Evolutionary conservation across 108 stramenopile genomes (phyloP).

Genomic region (Mediolabrus comicus): DNA sequence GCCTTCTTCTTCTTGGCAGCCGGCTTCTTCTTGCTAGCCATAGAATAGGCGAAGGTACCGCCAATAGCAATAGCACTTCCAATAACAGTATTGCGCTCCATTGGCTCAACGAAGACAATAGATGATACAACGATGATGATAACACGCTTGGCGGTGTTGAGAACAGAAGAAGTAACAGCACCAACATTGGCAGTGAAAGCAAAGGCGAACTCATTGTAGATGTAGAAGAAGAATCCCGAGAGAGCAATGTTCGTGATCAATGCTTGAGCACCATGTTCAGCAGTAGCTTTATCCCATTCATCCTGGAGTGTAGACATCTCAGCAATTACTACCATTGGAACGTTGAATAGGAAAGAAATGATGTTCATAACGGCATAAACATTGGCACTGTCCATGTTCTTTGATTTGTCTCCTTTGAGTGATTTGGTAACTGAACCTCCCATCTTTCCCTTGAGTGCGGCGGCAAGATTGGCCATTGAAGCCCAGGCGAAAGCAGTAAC

Average conservation of each 20-base stretch:
- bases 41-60: slow-evolving; percentile 82
- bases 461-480: slow-evolving; percentile 90
- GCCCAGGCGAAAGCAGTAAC: slow-evolving; percentile 88
- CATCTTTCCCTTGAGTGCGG: slow-evolving; percentile 86
- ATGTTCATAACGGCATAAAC: slow-evolving; percentile 95
- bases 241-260: slow-evolving; percentile 70
- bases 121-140: slow-evolving; percentile 87
- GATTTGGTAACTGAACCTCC: slow-evolving; percentile 88
- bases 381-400: slow-evolving; percentile 96
- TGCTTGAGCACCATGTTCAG: slow-evolving; percentile 52
- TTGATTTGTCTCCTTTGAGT: slow-evolving; percentile 77
- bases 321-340: slow-evolving; percentile 86
- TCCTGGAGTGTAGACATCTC: slow-evolving; percentile 65
- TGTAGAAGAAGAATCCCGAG: slow-evolving; percentile 93
- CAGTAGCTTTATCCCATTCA: slow-evolving; percentile 67
- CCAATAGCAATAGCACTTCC: slow-evolving; percentile 83
- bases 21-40: slow-evolving; percentile 53
- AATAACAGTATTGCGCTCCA: slow-evolving; percentile 86
- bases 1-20: slow-evolving; percentile 60
- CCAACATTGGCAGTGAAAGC: slow-evolving; percentile 86
- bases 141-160: slow-evolving; percentile 91
- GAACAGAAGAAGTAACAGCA: slow-evolving; percentile 82
- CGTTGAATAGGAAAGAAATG: slow-evolving; percentile 84
- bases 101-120: slow-evolving; percentile 78
- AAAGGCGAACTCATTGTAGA: slow-evolving; percentile 97